Conservation (phyloP, 2,329 filamentous ascomycete species). For the Microsporum ferrugineum region DNA sequence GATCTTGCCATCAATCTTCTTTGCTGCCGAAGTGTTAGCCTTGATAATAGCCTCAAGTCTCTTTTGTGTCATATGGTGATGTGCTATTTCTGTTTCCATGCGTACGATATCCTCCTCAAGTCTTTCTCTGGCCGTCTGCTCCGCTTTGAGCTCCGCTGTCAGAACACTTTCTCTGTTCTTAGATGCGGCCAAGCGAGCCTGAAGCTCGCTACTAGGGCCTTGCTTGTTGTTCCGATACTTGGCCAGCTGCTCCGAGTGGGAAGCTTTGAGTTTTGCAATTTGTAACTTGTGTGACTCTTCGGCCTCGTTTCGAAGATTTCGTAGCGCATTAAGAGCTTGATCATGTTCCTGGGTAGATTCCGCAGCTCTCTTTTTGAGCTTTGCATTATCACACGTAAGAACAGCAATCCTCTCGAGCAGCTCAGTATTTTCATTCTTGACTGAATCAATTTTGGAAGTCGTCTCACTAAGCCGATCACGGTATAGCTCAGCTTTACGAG, state of each 20-base stretch:
- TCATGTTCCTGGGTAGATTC: conserved; percentile 24
- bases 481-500: conserved; percentile 27
- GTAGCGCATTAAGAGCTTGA: conserved; percentile 22
- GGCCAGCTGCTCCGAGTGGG: conserved; percentile 28
- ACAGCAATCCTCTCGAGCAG: conserved; percentile 27
- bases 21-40: conserved; percentile 31
- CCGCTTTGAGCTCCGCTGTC: conserved; percentile 22
- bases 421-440: conserved; percentile 31
- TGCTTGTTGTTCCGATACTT: conserved; percentile 29
- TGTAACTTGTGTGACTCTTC: conserved; percentile 27
- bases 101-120: conserved; percentile 14
- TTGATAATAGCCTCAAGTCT: conserved; percentile 26
- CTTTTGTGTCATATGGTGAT: conserved; percentile 3
- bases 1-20: conserved; percentile 30
- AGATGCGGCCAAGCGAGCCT: conserved; percentile 23
- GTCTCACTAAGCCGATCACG: conserved; percentile 29
- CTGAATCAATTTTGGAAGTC: conserved; percentile 26
- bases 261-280: conserved; percentile 26
- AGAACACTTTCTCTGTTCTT: conserved; percentile 28
- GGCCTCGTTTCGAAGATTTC: conserved; percentile 17
- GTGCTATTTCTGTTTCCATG: conserved; percentile 20
- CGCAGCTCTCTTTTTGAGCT: conserved; percentile 23
- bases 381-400: conserved; percentile 23
- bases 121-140: conserved; percentile 18
- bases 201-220: conserved; percentile 27